Conservation (phyloP, 192 early-diverging fungal species). For the Spizellomyces punctatus region DNA sequence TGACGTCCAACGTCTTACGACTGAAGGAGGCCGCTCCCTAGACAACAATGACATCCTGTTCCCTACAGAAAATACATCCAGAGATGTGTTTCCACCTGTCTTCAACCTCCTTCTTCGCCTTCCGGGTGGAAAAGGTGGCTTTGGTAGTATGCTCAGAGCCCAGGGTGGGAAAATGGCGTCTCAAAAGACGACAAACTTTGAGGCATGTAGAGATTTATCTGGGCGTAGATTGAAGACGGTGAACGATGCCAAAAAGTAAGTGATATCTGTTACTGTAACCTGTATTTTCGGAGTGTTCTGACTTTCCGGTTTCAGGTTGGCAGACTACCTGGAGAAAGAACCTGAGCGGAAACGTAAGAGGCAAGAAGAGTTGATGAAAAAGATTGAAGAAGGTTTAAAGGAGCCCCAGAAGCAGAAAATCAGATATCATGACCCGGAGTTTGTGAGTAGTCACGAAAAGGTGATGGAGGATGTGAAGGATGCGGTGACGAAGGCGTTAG, state of each 20-base stretch:
- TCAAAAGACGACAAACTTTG: conserved; percentile 89
- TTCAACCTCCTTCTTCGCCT: conserved; percentile 59
- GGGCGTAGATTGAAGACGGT: conserved; percentile 86
- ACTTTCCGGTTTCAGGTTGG: conserved; percentile 43
- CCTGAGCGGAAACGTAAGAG: conserved; percentile 67
- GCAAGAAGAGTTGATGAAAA: conserved; percentile 64
- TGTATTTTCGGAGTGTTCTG: conserved; percentile 1
- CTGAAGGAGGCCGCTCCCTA: conserved; percentile 14
- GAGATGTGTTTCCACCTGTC: too few relatives aligned
- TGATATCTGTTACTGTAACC: conserved; percentile 22
- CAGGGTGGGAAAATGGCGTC: conserved; percentile 88
- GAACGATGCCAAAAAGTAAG: conserved; percentile 85
- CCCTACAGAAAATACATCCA: background rate
- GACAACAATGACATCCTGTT: conserved; percentile 44
- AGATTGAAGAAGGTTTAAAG: conserved; percentile 79
- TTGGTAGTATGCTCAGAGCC: conserved; percentile 91
- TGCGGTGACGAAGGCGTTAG: conserved; percentile 36
- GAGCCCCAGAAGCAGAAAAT: conserved; percentile 68
- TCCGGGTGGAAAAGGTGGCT: conserved; percentile 93
- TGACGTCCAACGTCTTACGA: conserved; percentile 8
- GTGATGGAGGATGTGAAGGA: conserved; percentile 43
- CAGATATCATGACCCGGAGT: conserved; percentile 84
- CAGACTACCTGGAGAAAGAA: conserved; percentile 70
- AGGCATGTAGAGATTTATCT: conserved; percentile 90
- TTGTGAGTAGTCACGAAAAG: conserved; percentile 52